Evolutionary conservation across 1,284 basidiomycete genomes (phyloP).

Genomic region (Spongispora temasekensis): DNA sequence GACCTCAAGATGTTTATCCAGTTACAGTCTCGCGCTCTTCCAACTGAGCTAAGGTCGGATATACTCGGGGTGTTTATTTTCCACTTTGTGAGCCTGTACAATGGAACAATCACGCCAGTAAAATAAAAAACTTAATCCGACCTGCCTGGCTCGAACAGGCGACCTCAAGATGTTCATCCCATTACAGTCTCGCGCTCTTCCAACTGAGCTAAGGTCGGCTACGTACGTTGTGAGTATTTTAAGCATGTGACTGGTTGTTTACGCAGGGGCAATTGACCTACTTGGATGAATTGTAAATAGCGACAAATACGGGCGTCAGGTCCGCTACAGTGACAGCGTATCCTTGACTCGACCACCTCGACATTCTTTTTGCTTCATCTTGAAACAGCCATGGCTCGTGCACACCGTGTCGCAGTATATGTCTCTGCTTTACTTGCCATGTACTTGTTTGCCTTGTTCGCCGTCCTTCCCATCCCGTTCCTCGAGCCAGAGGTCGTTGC

Average conservation of each 20-base stretch:
- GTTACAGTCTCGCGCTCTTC: constrained; percentile 39
- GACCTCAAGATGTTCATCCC: constrained; percentile 46
- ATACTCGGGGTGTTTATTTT: no score
- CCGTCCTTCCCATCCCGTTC: constrained; percentile 57
- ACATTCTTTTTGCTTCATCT: background rate
- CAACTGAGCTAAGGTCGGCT: constrained; percentile 41
- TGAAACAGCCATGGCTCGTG: constrained; percentile 20
- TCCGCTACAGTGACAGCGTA: no score
- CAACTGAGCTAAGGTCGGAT: constrained; percentile 43
- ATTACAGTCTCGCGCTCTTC: constrained; percentile 39
- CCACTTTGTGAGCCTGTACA: no score
- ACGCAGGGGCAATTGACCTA: no score
- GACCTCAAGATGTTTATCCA: constrained; percentile 43
- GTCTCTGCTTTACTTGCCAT: constrained; percentile 9
- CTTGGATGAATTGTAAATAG: no score
- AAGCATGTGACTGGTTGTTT: no score
- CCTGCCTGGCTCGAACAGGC: constrained; percentile 61
- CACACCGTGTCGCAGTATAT: constrained; percentile 22
- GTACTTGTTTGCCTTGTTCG: constrained; percentile 39
- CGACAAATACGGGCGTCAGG: no score
- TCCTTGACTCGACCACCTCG: no score
- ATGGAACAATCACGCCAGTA: no score
- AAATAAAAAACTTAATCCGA: constrained; percentile 36
- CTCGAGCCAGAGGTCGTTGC: constrained; percentile 46
- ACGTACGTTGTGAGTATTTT: no score